Evolutionary conservation across 2,329 filamentous ascomycete genomes (phyloP).

Genomic region (Penicillium palitans): DNA sequence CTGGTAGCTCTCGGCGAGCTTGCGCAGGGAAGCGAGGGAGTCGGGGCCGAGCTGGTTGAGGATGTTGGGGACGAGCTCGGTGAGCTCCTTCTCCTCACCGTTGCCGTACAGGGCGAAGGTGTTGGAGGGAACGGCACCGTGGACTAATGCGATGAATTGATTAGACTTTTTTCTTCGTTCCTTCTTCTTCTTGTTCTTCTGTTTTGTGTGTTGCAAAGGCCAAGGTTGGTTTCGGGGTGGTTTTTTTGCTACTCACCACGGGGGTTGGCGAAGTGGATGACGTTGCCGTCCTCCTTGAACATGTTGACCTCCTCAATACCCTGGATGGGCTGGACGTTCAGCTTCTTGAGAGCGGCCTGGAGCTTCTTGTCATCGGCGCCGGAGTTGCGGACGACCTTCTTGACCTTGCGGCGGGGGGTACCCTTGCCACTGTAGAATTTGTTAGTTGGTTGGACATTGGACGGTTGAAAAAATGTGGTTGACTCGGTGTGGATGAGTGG

Average conservation of each 20-base stretch:
- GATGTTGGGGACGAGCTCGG: slow-evolving; percentile 97
- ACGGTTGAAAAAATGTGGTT: neutral
- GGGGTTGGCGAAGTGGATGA: slow-evolving; percentile 97
- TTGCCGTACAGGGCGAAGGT: slow-evolving; percentile 99
- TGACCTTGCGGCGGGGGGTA: slow-evolving; percentile 94
- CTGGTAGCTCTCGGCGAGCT: slow-evolving; percentile 99
- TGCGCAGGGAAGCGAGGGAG: slow-evolving; percentile 94
- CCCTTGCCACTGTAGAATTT: slow-evolving; percentile 77
- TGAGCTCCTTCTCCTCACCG: slow-evolving; percentile 99
- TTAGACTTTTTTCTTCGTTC: neutral
- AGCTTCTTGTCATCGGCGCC: slow-evolving; percentile 99
- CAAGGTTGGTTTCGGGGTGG: neutral
- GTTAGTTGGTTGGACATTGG: neutral
- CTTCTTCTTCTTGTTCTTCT: neutral
- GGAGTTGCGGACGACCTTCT: slow-evolving; percentile 92
- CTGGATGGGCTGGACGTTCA: slow-evolving; percentile 99
- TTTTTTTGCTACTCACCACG: slow-evolving; percentile 68
- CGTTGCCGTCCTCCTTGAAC: slow-evolving; percentile 99
- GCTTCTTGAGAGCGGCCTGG: slow-evolving; percentile 95
- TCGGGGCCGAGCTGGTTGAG: slow-evolving; percentile 99
- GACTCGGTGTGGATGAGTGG: neutral
- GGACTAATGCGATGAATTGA: slow-evolving; percentile 59
- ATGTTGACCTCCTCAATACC: slow-evolving; percentile 99
- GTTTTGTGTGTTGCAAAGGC: neutral
- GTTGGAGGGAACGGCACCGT: slow-evolving; percentile 95